A percentile compares a stretch with the other conserved stretches of the same genome.
phyloP scores from a whole-genome alignment of 139 green algal genomes.

The Penium margaritaceum region DNA sequence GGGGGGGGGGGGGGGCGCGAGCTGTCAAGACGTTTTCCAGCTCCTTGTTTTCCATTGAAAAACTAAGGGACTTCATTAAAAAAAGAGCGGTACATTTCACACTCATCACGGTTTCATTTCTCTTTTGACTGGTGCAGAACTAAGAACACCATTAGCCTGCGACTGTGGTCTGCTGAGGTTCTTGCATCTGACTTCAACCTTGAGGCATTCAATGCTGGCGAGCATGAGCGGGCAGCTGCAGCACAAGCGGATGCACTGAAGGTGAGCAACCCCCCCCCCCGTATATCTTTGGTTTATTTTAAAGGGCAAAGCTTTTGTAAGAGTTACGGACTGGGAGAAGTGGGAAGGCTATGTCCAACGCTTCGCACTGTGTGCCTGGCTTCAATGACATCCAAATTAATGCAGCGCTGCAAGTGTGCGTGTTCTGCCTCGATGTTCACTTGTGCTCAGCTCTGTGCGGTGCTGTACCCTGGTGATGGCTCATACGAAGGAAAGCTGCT shows the following conservation, averaged over 20 bases:
- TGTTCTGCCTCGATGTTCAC: neutral
- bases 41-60: neutral
- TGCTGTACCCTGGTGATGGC: slow-evolving; percentile 95
- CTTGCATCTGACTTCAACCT: slow-evolving; percentile 76
- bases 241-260: slow-evolving; percentile 51
- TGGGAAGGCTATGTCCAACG: no score
- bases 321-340: no score
- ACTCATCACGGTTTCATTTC: neutral
- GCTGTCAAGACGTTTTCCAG: no score
- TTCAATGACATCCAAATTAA: no score
- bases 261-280: no score
- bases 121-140: slow-evolving; percentile 53
- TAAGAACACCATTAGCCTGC: slow-evolving; percentile 80
- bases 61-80: neutral
- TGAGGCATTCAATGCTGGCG: slow-evolving; percentile 66
- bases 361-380: no score
- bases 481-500: slow-evolving; percentile 92
- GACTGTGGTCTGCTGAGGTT: slow-evolving; percentile 78
- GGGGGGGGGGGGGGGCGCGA: no score
- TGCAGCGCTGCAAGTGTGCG: neutral
- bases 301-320: neutral
- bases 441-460: slow-evolving; percentile 68
- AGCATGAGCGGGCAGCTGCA: slow-evolving; percentile 64
- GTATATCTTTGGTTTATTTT: no score
- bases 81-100: neutral